A percentile compares a stretch with the other conserved stretches of the same genome.
phyloP scores from a whole-genome alignment of 441 rosid species.

The Dalechampia spathulata region DNA sequence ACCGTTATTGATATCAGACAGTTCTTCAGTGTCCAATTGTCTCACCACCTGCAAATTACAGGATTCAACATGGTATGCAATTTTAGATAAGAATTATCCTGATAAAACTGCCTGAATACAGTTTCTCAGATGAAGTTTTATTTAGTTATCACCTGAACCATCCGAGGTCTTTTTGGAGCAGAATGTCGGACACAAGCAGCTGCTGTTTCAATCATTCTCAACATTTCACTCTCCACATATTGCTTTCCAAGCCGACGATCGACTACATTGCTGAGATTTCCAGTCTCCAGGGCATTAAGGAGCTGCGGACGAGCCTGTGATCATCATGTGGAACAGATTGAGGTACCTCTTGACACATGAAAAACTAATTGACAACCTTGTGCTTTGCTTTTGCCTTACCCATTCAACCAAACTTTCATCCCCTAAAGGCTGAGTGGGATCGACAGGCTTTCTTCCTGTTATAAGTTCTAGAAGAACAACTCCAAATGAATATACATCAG shows the following conservation, averaged over 20 bases:
- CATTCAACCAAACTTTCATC: constrained; percentile 92
- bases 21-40: constrained; percentile 58
- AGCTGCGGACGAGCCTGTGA: constrained; percentile 80
- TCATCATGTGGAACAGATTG: background rate
- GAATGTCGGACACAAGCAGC: constrained; percentile 91
- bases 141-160: constrained; percentile 59
- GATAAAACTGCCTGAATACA: too few species aligned
- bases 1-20: constrained; percentile 63
- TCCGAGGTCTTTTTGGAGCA: constrained; percentile 77
- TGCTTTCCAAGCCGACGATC: constrained; percentile 59
- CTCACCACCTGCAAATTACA: constrained; percentile 47
- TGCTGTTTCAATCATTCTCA: constrained; percentile 81
- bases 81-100: too few species aligned
- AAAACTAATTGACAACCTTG: background rate
- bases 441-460: constrained; percentile 78
- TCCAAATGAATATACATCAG: constrained; percentile 87
- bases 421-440: constrained; percentile 63
- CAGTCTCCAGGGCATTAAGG: constrained; percentile 54
- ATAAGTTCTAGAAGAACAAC: constrained; percentile 81
- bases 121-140: background rate
- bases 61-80: too few species aligned
- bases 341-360: background rate
- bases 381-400: constrained; percentile 33
- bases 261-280: constrained; percentile 45
- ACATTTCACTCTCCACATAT: constrained; percentile 62